Conservation (phyloP, 371 early-diverging fungal species). For the Rhizomucor miehei region DNA sequence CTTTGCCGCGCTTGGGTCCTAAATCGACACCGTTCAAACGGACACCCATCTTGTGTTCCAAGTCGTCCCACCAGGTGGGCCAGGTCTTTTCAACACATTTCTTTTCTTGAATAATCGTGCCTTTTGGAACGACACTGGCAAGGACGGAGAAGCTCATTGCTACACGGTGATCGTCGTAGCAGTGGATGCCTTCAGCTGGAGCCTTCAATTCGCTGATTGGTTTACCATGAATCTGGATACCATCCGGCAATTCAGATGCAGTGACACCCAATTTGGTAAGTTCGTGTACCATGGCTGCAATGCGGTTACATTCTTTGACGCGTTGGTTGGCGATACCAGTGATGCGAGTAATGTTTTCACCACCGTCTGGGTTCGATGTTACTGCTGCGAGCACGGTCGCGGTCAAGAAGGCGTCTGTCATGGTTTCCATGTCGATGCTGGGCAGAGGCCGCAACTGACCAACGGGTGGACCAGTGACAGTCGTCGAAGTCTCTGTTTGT, state of each 20-base stretch:
- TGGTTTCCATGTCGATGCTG: conserved; percentile 93
- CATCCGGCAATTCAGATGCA: conserved; percentile 84
- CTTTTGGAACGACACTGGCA: conserved; percentile 71
- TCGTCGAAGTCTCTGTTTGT: conserved; percentile 85
- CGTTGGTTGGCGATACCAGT: conserved; percentile 97
- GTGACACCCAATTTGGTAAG: conserved; percentile 87
- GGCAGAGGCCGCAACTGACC: conserved; percentile 73
- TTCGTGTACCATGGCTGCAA: conserved; percentile 94
- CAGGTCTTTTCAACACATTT: conserved; percentile 98
- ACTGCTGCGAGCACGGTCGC: conserved; percentile 93
- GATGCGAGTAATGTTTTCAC: conserved; percentile 74
- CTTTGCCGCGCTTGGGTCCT: conserved; percentile 36
- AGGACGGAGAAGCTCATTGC: conserved; percentile 96
- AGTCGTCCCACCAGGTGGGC: conserved; percentile 97
- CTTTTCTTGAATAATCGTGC: conserved; percentile 83
- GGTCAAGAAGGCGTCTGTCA: conserved; percentile 98
- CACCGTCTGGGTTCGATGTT: conserved; percentile 51
- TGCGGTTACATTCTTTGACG: conserved; percentile 97
- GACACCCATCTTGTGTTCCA: conserved; percentile 76
- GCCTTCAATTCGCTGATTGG: conserved; percentile 50
- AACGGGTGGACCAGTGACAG: conserved; percentile 85
- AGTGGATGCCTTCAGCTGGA: conserved; percentile 74
- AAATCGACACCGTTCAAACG: conserved; percentile 74
- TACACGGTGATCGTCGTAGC: conserved; percentile 97
- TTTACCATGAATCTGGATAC: conserved; percentile 84